A percentile compares a stretch with the other conserved stretches of the same genome.
These are phyloP conservation scores for Saccharomycopsis olivae DNA, from an alignment of 805 yeast species.

Conservation along the genomic window DNA sequence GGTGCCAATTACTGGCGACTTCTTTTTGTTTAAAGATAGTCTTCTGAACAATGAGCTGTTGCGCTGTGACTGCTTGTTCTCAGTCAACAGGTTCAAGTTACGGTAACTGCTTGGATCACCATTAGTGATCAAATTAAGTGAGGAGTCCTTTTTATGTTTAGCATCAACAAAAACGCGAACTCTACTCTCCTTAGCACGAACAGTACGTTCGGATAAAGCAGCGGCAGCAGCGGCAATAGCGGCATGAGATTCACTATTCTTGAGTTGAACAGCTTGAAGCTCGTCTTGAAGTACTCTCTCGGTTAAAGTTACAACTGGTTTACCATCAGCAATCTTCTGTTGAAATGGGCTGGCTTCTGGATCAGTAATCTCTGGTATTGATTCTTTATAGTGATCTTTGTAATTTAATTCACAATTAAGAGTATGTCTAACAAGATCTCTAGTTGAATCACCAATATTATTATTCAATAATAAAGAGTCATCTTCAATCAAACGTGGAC, in stretches of 20 bases:
- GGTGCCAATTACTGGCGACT: too few species aligned
- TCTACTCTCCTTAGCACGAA: too few species aligned
- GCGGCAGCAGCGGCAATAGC: constrained; percentile 2
- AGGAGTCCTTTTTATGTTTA: constrained; percentile 10
- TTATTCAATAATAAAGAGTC: constrained; percentile 4
- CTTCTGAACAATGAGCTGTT: constrained; percentile 14
- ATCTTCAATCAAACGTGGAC: neutral
- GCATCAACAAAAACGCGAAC: constrained; percentile 9
- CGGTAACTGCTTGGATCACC: constrained; percentile 13
- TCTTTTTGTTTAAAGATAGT: too few species aligned
- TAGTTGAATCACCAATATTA: constrained; percentile 14
- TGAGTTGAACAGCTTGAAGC: constrained; percentile 4
- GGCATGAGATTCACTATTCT: constrained; percentile 2
- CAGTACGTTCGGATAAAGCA: constrained; percentile 2
- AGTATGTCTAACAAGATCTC: constrained; percentile 12
- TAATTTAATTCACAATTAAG: constrained; percentile 10
- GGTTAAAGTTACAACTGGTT: neutral
- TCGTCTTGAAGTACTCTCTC: neutral
- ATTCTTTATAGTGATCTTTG: constrained; percentile 10
- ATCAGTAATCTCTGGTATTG: constrained; percentile 15
- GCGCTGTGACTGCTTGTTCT: too few species aligned
- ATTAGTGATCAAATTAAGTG: constrained; percentile 17
- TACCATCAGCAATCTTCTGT: too few species aligned
- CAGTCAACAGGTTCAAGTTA: too few species aligned
- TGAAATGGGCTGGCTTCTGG: constrained; percentile 11